Evolutionary conservation across 768 basidiomycete species (phyloP), one percentile per base, ranked within the genome.

Genomic region (Grammothele lineata): DNA sequence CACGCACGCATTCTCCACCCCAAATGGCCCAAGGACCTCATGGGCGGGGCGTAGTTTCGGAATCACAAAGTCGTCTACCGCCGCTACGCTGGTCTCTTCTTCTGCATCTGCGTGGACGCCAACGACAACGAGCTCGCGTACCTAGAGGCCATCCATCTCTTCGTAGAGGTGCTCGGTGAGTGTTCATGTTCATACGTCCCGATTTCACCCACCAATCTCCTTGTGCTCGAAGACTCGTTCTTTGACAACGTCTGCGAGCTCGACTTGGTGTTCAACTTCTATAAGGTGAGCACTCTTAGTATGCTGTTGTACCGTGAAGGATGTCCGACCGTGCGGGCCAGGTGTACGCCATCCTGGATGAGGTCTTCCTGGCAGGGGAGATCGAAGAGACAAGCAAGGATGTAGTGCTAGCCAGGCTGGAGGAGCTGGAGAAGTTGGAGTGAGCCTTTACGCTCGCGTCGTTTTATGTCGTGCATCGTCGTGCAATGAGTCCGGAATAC

Each of bases 211-310:
- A n/a, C 24, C n/a, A 30, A 9, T 34, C 12, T 3, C 10, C 21
- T 38, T 36, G 33, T 5, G 24, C 11, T 30, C 5, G 11, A 12
- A 41, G 42, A 43, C 32, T 83, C 93, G 0, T 99, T 98, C 74
- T 99, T 99, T 60, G 93, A 97, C 62, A 98, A 99, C 57, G 96
- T 99, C 1, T 97, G 96, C 70, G 94, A 97, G 66, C 74, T 97
- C 24, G 96, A 98, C 62, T 78, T 99, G 0, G 96, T 99, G 2
- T 99, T 98, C 74, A 97, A 97, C 66, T 99, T 98, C 64, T 96
- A 98, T 70, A 98, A 98, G 74, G 91, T 87, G 25, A 3, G 15
- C 34, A 12, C 19, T 15, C 2, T 18, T 41, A 12, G 40, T 3
- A 7, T 30, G 7, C 27, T 30, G 8, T 30, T 30, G 14, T 14